Conservation (phyloP, 495 filamentous ascomycete species). For the Penicillium diatomitis region DNA sequence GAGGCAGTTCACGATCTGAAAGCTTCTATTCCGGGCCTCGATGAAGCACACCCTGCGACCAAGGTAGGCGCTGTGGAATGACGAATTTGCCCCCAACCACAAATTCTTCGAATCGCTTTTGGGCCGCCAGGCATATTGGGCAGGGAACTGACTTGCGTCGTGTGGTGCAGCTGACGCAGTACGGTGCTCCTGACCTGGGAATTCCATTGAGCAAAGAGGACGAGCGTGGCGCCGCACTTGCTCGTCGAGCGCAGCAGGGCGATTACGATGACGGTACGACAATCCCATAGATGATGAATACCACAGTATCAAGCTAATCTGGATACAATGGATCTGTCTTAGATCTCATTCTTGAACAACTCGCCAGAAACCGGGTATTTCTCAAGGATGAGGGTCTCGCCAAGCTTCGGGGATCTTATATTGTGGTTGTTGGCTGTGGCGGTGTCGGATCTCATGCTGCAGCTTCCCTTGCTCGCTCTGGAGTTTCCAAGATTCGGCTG, state of each 20-base stretch:
- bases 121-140: neutral
- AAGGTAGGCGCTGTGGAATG: slow-evolving; percentile 15
- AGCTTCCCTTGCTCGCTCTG: slow-evolving; percentile 79
- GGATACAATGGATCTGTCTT: neutral
- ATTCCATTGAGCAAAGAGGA: slow-evolving; percentile 61
- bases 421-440: slow-evolving; percentile 86
- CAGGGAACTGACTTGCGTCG: neutral
- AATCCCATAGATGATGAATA: neutral
- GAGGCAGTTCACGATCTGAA: slow-evolving; percentile 61
- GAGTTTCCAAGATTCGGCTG: slow-evolving; percentile 75
- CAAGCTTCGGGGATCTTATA: slow-evolving; percentile 69
- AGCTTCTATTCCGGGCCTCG: slow-evolving; percentile 54
- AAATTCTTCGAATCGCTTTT: neutral
- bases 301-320: slow-evolving; percentile 7
- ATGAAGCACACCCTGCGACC: slow-evolving; percentile 34
- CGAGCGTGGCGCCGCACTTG: slow-evolving; percentile 63
- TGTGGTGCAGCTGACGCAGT: slow-evolving; percentile 57
- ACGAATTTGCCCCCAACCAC: neutral
- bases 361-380: slow-evolving; percentile 90
- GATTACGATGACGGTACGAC: slow-evolving; percentile 79
- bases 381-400: slow-evolving; percentile 71
- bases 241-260: slow-evolving; percentile 69
- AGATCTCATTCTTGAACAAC: slow-evolving; percentile 91
- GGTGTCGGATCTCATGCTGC: slow-evolving; percentile 91
- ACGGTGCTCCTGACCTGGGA: slow-evolving; percentile 52